Conservation (phyloP, 352 stramenopile genomes). For the Saprolegnia parasitica region DNA sequence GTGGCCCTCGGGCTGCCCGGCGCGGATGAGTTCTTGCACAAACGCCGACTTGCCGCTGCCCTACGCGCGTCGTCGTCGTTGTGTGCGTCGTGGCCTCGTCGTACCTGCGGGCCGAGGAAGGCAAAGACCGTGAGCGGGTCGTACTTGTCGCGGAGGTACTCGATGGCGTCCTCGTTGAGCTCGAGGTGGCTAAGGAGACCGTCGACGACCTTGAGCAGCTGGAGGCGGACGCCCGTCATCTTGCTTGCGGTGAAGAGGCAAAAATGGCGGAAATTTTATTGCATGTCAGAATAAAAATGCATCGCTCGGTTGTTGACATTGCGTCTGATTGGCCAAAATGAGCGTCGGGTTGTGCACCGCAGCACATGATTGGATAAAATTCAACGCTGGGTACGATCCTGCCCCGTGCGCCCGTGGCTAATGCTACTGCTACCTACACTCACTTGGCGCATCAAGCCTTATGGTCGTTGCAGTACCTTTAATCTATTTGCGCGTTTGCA, state of each 20-base stretch:
- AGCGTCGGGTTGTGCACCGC: background rate
- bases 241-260: background rate
- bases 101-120: conserved; percentile 22
- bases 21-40: conserved; percentile 16
- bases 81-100: background rate
- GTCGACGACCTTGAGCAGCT: conserved; percentile 6
- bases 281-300: too few species aligned
- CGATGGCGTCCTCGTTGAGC: conserved; percentile 15
- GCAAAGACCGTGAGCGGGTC: conserved; percentile 24
- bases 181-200: background rate
- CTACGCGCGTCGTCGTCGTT: background rate
- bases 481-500: too few species aligned
- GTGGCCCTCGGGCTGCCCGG: background rate
- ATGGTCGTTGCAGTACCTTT: too few species aligned
- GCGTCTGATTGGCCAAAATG: background rate
- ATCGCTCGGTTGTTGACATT: too few species aligned
- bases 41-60: conserved; percentile 17
- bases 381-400: background rate
- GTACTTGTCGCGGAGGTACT: conserved; percentile 22
- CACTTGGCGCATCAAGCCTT: background rate
- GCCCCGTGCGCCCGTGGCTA: background rate
- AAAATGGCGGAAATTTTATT: background rate
- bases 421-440: background rate
- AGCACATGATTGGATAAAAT: conserved; percentile 6
- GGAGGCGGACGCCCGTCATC: background rate